Evolutionary conservation across 139 green algal genomes (phyloP).

Genomic region (Chlamydomonas incerta): DNA sequence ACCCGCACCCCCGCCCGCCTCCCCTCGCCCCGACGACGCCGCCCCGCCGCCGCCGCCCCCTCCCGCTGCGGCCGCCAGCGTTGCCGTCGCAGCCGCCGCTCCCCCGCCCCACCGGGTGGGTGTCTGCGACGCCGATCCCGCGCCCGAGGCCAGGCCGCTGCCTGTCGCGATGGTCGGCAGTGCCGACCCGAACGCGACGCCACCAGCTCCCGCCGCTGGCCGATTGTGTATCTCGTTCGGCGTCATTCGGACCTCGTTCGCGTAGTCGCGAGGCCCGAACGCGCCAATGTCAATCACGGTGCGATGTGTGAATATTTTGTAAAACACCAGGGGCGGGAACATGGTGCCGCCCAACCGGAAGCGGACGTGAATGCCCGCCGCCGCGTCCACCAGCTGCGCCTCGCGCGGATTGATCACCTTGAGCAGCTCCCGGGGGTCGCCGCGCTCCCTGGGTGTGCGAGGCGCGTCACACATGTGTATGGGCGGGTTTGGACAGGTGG

Average conservation of each 20-base stretch:
- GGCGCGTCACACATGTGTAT: too few relatives aligned
- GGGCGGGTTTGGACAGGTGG: too few relatives aligned
- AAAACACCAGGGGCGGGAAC: constrained; percentile 84
- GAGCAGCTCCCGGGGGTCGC: constrained; percentile 71
- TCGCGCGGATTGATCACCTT: constrained; percentile 75
- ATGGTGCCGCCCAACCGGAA: constrained; percentile 80
- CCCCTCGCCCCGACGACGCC: too few relatives aligned
- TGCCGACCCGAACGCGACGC: too few relatives aligned
- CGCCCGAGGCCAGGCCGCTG: not conserved
- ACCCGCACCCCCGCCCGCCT: not conserved
- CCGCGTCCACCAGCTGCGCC: constrained; percentile 76
- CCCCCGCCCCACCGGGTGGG: not conserved
- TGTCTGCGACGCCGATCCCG: not conserved
- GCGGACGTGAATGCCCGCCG: constrained; percentile 77
- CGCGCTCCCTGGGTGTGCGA: constrained; percentile 70
- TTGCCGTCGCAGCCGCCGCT: not conserved
- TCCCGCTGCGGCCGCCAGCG: not conserved
- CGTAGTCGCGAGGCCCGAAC: constrained; percentile 70
- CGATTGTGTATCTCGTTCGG: not conserved
- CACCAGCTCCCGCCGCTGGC: not conserved
- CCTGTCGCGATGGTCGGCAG: too few relatives aligned
- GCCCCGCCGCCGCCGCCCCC: not conserved
- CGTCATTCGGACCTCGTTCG: constrained; percentile 41
- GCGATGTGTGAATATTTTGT: constrained; percentile 87
- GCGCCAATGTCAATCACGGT: constrained; percentile 51